Evolutionary conservation across 306 rosid species (phyloP).

Genomic region (Delonix regia): DNA sequence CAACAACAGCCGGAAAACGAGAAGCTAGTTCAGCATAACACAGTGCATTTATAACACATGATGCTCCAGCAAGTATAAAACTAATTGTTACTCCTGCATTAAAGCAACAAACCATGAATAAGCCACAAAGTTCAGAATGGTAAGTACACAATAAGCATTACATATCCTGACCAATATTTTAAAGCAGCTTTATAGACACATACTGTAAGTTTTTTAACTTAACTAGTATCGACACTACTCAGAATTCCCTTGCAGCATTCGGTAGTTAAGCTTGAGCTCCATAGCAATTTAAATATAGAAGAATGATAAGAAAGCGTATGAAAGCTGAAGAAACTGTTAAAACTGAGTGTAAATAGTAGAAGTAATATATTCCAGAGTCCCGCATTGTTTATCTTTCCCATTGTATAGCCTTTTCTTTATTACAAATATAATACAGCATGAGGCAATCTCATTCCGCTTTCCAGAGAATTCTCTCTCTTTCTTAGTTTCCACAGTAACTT

Average conservation of each 20-base stretch:
- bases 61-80: slow-evolving; percentile 82
- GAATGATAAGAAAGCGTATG: not conserved
- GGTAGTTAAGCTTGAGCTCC: slow-evolving; percentile 1
- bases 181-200: slow-evolving; percentile 3
- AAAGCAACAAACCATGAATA: slow-evolving; percentile 34
- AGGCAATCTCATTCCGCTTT: not conserved
- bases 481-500: not conserved
- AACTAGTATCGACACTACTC: not conserved
- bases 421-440: not conserved
- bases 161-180: slow-evolving; percentile 4
- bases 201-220: slow-evolving; percentile 12
- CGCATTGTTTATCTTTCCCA: not conserved
- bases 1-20: slow-evolving; percentile 92
- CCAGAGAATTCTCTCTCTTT: not conserved
- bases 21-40: slow-evolving; percentile 94
- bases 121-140: slow-evolving; percentile 15
- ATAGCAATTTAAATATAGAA: not conserved
- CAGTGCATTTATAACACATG: slow-evolving; percentile 90
- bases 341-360: not conserved
- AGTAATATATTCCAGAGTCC: not conserved
- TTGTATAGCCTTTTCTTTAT: not conserved
- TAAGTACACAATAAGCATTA: slow-evolving; percentile 9
- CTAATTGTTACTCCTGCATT: slow-evolving; percentile 90
- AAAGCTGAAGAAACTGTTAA: slow-evolving; percentile 1
- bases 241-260: not conserved